Conservation (phyloP, 306 rosid species). For the Crotalaria pallida region DNA sequence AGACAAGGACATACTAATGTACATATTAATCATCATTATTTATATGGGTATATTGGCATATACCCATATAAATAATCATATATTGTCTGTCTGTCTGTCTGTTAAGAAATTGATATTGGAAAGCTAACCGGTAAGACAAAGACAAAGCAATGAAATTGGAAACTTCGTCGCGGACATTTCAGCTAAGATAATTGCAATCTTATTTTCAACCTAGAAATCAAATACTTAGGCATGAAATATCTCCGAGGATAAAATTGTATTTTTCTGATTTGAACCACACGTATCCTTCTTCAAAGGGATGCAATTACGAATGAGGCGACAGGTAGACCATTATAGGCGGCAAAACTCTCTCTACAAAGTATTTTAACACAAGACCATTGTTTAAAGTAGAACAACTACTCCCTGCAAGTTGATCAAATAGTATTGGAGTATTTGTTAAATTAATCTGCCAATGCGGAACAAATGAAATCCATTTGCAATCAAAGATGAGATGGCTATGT, state of each 20-base stretch:
- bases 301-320: too few species aligned
- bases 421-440: background rate
- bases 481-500: too few species aligned
- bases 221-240: background rate
- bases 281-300: too few species aligned
- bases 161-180: conserved; percentile 9
- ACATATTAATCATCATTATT: background rate
- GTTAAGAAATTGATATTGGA: background rate
- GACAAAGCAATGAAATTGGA: background rate
- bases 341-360: too few species aligned
- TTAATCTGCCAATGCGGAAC: background rate
- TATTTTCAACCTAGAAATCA: background rate
- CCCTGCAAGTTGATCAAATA: too few species aligned
- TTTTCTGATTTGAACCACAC: too few species aligned
- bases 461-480: background rate
- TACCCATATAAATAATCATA: background rate
- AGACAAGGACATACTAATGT: background rate
- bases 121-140: background rate
- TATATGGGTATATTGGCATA: background rate
- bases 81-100: background rate
- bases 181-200: background rate
- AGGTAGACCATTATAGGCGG: too few species aligned
- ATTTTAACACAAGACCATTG: too few species aligned
- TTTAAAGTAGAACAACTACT: too few species aligned
- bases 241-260: background rate